These are phyloP conservation scores for Fomitopsis palustris DNA, from an alignment of 1,284 basidiomycete species.

Conservation along the genomic window DNA sequence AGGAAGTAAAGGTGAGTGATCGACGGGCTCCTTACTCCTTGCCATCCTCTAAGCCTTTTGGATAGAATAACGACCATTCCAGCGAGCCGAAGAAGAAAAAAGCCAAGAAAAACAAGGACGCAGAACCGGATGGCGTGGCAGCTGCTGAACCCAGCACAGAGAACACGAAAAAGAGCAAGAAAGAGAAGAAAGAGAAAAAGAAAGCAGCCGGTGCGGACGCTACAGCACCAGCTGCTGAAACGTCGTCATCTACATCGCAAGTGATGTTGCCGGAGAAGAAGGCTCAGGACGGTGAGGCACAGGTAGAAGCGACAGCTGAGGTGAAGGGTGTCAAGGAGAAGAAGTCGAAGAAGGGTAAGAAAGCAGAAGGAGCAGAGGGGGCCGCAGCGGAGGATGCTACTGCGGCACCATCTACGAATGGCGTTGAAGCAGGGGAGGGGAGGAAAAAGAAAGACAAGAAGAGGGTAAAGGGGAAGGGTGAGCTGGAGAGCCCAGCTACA, in stretches of 20 bases:
- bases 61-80: conserved; percentile 1
- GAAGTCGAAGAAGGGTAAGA: conserved; percentile 25
- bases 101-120: conserved; percentile 17
- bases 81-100: conserved; percentile 27
- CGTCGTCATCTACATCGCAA: not conserved
- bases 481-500: conserved; percentile 15
- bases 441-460: conserved; percentile 25
- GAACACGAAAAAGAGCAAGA: conserved; percentile 12
- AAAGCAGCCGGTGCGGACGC: conserved; percentile 5
- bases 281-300: conserved; percentile 20
- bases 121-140: conserved; percentile 7
- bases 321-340: conserved; percentile 5
- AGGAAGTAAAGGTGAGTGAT: not conserved
- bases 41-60: not conserved
- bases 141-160: conserved; percentile 8
- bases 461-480: conserved; percentile 23
- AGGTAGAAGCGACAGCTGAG: not conserved
- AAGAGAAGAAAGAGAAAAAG: conserved; percentile 26
- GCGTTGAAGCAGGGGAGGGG: conserved; percentile 12
- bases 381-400: conserved; percentile 14
- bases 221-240: conserved; percentile 8
- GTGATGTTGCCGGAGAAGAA: conserved; percentile 28
- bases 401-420: conserved; percentile 10
- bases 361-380: conserved; percentile 19
- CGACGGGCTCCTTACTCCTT: not conserved